These are phyloP conservation scores for Gliomastix tumulicola DNA, from an alignment of 2,329 filamentous ascomycete genomes.

Conservation along the genomic window DNA sequence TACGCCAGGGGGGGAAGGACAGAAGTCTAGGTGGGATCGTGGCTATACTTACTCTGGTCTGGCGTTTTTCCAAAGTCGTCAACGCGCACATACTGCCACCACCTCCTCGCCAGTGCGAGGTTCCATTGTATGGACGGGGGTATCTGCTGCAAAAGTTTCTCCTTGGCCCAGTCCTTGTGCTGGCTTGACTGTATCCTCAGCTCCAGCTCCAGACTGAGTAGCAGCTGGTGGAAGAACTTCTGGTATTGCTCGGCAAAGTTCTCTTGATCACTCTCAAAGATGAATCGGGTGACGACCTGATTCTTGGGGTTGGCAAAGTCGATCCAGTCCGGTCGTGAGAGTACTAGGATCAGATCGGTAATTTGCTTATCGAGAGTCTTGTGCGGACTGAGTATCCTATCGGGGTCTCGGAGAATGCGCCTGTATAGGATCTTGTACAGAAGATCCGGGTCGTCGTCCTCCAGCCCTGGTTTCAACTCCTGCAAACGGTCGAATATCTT, in stretches of 20 bases:
- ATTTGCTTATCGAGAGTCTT: constrained; percentile 65
- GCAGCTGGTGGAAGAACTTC: constrained; percentile 69
- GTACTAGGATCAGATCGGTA: constrained; percentile 60
- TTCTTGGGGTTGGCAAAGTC: constrained; percentile 65
- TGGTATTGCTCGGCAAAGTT: constrained; percentile 41
- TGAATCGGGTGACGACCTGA: constrained; percentile 67
- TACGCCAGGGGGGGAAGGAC: no score
- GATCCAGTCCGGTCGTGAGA: constrained; percentile 63
- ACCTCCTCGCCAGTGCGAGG: constrained; percentile 64
- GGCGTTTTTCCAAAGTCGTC: constrained; percentile 49
- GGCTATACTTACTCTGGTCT: constrained; percentile 42
- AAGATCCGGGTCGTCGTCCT: constrained; percentile 49
- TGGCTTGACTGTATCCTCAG: constrained; percentile 58
- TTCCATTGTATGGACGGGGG: constrained; percentile 68
- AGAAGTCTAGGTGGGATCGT: no score
- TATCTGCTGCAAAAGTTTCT: constrained; percentile 56
- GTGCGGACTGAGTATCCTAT: constrained; percentile 53
- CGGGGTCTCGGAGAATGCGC: constrained; percentile 60
- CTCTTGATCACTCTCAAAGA: constrained; percentile 39
- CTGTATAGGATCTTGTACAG: constrained; percentile 61
- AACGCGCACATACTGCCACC: constrained; percentile 64
- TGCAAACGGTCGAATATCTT: constrained; percentile 52
- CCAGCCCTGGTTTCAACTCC: constrained; percentile 48
- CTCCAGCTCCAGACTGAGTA: constrained; percentile 66
- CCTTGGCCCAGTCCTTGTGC: constrained; percentile 57